Evolutionary conservation across 495 filamentous ascomycete genomes (phyloP).

Genomic region (Penicillium tannophilum): DNA sequence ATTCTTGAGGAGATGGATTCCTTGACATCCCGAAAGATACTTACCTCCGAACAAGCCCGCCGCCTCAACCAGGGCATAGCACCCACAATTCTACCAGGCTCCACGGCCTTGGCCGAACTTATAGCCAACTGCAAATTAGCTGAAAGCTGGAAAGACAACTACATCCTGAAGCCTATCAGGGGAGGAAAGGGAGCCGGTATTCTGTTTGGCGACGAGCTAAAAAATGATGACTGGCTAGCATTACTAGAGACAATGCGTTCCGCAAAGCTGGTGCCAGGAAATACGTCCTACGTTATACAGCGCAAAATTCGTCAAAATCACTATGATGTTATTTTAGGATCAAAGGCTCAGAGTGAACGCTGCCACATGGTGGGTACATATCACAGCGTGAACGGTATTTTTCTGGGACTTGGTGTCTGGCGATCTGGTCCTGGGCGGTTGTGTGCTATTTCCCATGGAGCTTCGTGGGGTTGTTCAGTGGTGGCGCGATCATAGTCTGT

Average conservation of each 20-base stretch:
- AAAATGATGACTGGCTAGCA: slow-evolving; percentile 27
- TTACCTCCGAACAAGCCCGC: slow-evolving; percentile 26
- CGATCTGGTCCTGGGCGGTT: slow-evolving; percentile 22
- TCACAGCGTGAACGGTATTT: slow-evolving; percentile 25
- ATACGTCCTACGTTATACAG: slow-evolving; percentile 33
- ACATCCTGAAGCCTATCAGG: slow-evolving; percentile 41
- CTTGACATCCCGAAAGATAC: slow-evolving; percentile 25
- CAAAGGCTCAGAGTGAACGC: not conserved
- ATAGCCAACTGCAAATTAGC: slow-evolving; percentile 8
- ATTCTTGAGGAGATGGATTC: slow-evolving; percentile 37
- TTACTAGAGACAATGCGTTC: slow-evolving; percentile 18
- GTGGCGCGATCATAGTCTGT: no score
- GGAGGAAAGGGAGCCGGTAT: slow-evolving; percentile 46
- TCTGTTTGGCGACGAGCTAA: slow-evolving; percentile 41
- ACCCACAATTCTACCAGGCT: slow-evolving; percentile 27
- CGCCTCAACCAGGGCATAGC: slow-evolving; percentile 20
- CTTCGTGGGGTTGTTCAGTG: slow-evolving; percentile 23
- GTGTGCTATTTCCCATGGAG: slow-evolving; percentile 23
- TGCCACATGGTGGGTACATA: slow-evolving; percentile 34
- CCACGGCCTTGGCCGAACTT: slow-evolving; percentile 13
- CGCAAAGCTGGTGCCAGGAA: slow-evolving; percentile 4
- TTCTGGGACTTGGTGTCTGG: slow-evolving; percentile 32
- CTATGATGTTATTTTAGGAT: slow-evolving; percentile 26
- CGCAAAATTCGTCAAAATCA: slow-evolving; percentile 26
- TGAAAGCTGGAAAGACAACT: slow-evolving; percentile 26